A percentile compares a stretch with the other conserved stretches of the same genome.
Conservation (phyloP, 2,329 filamentous ascomycete genomes). For the Cordyceps militaris region DNA sequence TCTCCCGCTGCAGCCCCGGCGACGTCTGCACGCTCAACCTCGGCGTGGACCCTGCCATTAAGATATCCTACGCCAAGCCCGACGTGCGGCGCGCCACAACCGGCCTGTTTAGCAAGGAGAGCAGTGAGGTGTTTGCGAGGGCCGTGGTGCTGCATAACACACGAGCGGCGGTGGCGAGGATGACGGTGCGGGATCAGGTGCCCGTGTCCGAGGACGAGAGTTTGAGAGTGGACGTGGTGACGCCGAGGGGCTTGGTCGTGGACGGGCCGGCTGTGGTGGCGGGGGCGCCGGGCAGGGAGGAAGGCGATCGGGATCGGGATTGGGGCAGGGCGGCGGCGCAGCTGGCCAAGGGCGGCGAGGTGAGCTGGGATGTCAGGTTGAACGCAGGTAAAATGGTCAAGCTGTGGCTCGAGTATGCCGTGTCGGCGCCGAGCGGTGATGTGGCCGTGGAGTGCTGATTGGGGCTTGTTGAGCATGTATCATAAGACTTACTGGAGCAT, state of each 20-base stretch:
- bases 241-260: slow-evolving; percentile 37
- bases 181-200: slow-evolving; percentile 50
- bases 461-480: no score
- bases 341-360: slow-evolving; percentile 50
- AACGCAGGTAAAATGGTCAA: slow-evolving; percentile 51
- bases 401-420: slow-evolving; percentile 55
- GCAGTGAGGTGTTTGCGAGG: slow-evolving; percentile 40
- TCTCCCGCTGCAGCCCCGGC: slow-evolving; percentile 47
- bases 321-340: slow-evolving; percentile 49
- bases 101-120: slow-evolving; percentile 45
- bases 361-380: slow-evolving; percentile 52
- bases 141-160: slow-evolving; percentile 42
- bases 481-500: no score
- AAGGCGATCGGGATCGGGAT: slow-evolving; percentile 27
- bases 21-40: slow-evolving; percentile 44
- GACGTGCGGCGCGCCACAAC: slow-evolving; percentile 41
- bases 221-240: slow-evolving; percentile 40
- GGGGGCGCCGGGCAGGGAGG: slow-evolving; percentile 26
- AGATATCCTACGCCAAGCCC: slow-evolving; percentile 46
- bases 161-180: slow-evolving; percentile 30
- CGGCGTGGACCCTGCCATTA: slow-evolving; percentile 49
- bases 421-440: slow-evolving; percentile 48
- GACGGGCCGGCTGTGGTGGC: slow-evolving; percentile 30
- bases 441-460: slow-evolving; percentile 7
- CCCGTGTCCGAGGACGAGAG: slow-evolving; percentile 51